A percentile compares a stretch with the other conserved stretches of the same genome.
Conservation (phyloP, 768 basidiomycete species). For the Cubamyces sp. region DNA sequence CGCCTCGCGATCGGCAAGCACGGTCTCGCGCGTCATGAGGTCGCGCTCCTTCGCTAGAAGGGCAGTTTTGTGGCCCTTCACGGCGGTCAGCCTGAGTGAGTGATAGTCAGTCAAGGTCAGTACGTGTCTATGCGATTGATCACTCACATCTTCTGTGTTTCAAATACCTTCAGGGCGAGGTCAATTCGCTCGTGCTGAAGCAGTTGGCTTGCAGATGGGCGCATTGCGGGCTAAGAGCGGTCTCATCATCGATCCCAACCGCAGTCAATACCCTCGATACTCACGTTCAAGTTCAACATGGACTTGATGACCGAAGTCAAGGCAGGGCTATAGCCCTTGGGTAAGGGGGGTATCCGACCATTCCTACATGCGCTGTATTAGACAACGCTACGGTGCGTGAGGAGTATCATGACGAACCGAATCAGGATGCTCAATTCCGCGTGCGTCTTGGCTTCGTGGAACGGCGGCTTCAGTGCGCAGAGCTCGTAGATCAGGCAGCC, state of each 20-base stretch:
- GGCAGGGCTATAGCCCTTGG: constrained; percentile 77
- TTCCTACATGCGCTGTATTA: constrained; percentile 48
- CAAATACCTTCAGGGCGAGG: constrained; percentile 69
- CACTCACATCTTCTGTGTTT: constrained; percentile 77
- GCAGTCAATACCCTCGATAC: constrained; percentile 32
- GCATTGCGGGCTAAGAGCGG: constrained; percentile 72
- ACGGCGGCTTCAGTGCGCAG: constrained; percentile 91
- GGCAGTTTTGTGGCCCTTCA: constrained; percentile 64
- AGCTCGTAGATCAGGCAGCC: constrained; percentile 97
- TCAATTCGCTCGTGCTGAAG: constrained; percentile 80
- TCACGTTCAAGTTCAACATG: constrained; percentile 85
- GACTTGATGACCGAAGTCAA: constrained; percentile 78
- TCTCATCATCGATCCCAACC: constrained; percentile 14
- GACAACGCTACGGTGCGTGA: neutral
- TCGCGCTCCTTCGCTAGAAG: constrained; percentile 67
- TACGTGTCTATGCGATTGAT: neutral
- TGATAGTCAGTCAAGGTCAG: neutral
- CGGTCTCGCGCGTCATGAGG: constrained; percentile 57
- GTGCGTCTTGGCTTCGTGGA: constrained; percentile 92
- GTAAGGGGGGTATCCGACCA: constrained; percentile 89
- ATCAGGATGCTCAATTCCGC: constrained; percentile 82
- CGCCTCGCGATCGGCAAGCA: constrained; percentile 58
- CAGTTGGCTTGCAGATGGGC: constrained; percentile 80
- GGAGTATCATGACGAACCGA: constrained; percentile 48
- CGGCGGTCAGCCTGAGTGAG: constrained; percentile 55